These are phyloP conservation scores for Podila epigama DNA, from an alignment of 192 early-diverging fungal species.

Conservation along the genomic window DNA sequence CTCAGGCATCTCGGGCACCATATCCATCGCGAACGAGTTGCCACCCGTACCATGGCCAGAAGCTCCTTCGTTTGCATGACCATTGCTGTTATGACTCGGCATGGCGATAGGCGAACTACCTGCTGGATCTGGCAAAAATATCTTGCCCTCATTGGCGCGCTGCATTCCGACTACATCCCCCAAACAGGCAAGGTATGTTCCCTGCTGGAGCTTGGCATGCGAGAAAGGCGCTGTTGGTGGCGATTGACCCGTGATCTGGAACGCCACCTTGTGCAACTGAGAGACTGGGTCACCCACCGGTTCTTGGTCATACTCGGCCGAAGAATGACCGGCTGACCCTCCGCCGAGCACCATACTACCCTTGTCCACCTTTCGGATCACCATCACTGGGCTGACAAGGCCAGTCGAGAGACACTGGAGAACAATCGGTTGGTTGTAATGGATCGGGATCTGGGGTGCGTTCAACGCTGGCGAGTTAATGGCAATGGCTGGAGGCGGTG, in stretches of 20 bases:
- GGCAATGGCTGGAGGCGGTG: conserved; percentile 80
- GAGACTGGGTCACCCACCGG: conserved; percentile 84
- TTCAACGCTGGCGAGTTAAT: conserved; percentile 65
- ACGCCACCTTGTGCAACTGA: conserved; percentile 90
- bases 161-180: conserved; percentile 83
- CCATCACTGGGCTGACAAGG: conserved; percentile 79
- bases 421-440: conserved; percentile 89
- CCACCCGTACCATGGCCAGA: too few relatives aligned
- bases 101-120: conserved; percentile 11
- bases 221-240: conserved; percentile 24
- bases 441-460: conserved; percentile 68
- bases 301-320: conserved; percentile 53
- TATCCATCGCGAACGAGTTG: conserved; percentile 31
- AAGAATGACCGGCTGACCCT: conserved; percentile 50
- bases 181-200: conserved; percentile 76
- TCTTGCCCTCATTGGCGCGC: conserved; percentile 58
- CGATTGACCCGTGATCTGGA: conserved; percentile 74
- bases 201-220: conserved; percentile 49
- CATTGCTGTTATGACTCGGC: conserved; percentile 45
- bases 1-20: conserved; percentile 39
- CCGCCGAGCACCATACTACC: conserved; percentile 78
- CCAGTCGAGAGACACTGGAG: conserved; percentile 90
- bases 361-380: conserved; percentile 87
- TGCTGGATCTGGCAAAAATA: conserved; percentile 48
- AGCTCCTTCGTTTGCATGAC: too few relatives aligned